Base-by-base conservation (phyloP, 805 yeast genomes). In the Candida caryicola region DNA sequence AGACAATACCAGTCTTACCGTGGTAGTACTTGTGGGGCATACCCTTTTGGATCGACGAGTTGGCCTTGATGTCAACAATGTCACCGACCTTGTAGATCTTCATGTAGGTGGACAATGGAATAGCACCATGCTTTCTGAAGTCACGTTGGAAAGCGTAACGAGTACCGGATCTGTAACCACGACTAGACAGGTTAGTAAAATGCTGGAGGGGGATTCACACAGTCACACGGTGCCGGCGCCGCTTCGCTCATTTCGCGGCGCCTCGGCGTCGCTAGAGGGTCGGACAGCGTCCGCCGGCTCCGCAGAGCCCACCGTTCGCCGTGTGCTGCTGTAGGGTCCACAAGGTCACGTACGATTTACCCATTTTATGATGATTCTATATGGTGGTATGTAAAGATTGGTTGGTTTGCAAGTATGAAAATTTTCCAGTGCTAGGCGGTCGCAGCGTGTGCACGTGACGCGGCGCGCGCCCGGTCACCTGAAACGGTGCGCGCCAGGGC, bases 1-100 rank as follows among this genome's bases (percentile, higher is more conserved):
- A 93, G 55, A 93, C 82, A 61, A 93, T 87, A 84, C 99, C 99
- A 57, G 99, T 93, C 84, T 90, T 93, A 77, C 99, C 99, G 82
- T 93, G 97, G 96, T 93, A 93, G 85, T 80, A 90, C 81, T 93
- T 93, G 89, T 88, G 96, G 73, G 99, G 99, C 96, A 93, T 88
- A 87, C 98, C 97, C 85, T 91, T 90, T 74, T 93, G 98, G 81
- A 90, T 80, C 59, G 99, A 81, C 81, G 96, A 96, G 73, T 93
- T 93, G 74, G 95, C 99, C 79, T 87, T 91, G 81, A 93, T 90
- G 76, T 93, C 99, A 67, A 93, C 99, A 64, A 93, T 91, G 75
- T 93, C 99, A 69, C 99, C 99, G 64, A 93, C 97, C 77, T 82
- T 89, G 95, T 93, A 93, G 70, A 81, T 77, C 85, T 87, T 89